These are phyloP conservation scores for Prunus mira DNA, from an alignment of 306 rosid species.

Conservation along the genomic window DNA sequence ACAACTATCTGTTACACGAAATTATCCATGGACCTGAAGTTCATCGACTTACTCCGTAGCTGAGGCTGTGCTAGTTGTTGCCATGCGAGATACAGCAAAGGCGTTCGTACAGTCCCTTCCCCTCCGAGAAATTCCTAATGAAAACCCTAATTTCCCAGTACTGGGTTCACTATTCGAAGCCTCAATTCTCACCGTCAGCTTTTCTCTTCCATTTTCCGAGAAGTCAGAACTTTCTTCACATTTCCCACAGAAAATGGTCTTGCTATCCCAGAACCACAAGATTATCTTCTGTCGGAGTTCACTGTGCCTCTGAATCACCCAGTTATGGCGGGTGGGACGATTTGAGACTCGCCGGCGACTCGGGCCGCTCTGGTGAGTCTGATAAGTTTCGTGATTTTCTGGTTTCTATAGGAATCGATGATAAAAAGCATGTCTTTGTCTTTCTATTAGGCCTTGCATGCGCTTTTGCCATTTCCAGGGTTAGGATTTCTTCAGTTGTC, in stretches of 20 bases:
- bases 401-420: slow-evolving; percentile 61
- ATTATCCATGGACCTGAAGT: background rate
- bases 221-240: slow-evolving; percentile 27
- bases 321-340: slow-evolving; percentile 89
- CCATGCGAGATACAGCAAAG: background rate
- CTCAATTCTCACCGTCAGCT: slow-evolving; percentile 25
- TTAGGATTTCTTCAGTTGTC: slow-evolving; percentile 70
- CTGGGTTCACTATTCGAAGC: slow-evolving; percentile 25
- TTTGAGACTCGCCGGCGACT: slow-evolving; percentile 24
- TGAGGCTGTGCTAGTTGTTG: background rate
- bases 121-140: slow-evolving; percentile 27
- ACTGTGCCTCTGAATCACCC: slow-evolving; percentile 33
- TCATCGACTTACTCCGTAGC: background rate
- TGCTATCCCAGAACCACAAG: slow-evolving; percentile 16
- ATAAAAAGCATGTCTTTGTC: slow-evolving; percentile 52
- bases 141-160: slow-evolving; percentile 36
- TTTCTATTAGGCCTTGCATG: slow-evolving; percentile 69
- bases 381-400: slow-evolving; percentile 56
- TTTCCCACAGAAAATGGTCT: slow-evolving; percentile 32
- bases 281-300: slow-evolving; percentile 37
- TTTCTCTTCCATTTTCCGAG: slow-evolving; percentile 31
- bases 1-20: background rate
- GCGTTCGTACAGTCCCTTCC: slow-evolving; percentile 6
- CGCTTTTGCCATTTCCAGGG: slow-evolving; percentile 82
- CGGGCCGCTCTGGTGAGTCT: slow-evolving; percentile 48